A percentile compares a stretch with the other conserved stretches of the same genome.
These are phyloP conservation scores for Austropuccinia psidii DNA, from an alignment of 1,284 basidiomycete species.

Conservation along the genomic window DNA sequence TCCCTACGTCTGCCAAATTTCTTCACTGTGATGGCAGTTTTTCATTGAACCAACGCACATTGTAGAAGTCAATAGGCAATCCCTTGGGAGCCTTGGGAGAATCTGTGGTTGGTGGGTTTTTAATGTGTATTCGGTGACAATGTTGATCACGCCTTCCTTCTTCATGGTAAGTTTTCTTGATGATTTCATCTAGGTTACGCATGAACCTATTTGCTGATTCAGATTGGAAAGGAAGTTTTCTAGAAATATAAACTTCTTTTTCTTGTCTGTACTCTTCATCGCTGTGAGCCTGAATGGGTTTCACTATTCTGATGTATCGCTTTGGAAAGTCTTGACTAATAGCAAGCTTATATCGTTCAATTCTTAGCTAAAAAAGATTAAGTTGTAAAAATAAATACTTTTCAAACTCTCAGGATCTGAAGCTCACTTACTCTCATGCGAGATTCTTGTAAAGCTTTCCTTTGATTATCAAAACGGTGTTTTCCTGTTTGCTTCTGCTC, in stretches of 20 bases:
- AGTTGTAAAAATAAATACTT: no score
- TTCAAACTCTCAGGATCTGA: no score
- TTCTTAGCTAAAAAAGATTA: no score
- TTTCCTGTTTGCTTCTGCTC: no score
- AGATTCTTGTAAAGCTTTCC: no score
- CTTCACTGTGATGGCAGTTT: not conserved
- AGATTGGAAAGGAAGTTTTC: not conserved
- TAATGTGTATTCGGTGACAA: not conserved
- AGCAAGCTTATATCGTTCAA: not conserved
- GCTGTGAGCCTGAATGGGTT: not conserved
- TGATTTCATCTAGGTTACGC: not conserved
- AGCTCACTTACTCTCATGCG: no score
- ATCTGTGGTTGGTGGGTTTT: not conserved
- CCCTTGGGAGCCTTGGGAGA: conserved; percentile 4
- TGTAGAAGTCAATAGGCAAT: conserved; percentile 13
- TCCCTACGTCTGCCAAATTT: not conserved
- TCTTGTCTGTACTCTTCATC: conserved; percentile 1
- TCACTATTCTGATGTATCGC: not conserved
- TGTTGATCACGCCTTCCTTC: not conserved
- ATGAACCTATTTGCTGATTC: not conserved
- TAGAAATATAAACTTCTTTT: not conserved
- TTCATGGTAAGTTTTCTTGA: not conserved
- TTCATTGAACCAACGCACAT: not conserved
- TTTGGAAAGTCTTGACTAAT: not conserved
- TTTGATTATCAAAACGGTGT: no score